Evolutionary conservation across 306 rosid species (phyloP).

Genomic region (Malus fusca): DNA sequence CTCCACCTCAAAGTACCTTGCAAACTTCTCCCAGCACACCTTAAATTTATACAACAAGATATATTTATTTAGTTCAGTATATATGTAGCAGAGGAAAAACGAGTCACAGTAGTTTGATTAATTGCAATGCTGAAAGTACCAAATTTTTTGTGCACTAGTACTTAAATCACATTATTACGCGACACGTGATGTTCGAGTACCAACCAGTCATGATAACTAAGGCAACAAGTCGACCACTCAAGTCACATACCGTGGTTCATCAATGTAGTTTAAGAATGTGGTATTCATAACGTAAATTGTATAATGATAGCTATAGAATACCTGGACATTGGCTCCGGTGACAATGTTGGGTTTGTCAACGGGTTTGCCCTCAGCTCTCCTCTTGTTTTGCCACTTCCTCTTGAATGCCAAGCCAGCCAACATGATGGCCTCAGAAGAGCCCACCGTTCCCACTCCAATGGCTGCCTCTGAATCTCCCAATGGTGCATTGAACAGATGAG

Average conservation of each 20-base stretch:
- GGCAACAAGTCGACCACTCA: not conserved
- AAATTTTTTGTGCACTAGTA: too few relatives aligned
- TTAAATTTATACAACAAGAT: not conserved
- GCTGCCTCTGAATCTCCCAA: slow-evolving; percentile 65
- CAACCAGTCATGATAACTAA: not conserved
- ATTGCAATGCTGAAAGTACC: not conserved
- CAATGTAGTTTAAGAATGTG: not conserved
- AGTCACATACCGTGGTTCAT: not conserved
- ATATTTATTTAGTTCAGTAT: too few relatives aligned
- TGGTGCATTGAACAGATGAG: slow-evolving; percentile 86
- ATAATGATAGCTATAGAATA: not conserved
- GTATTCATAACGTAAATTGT: not conserved
- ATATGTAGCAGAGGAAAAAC: too few relatives aligned
- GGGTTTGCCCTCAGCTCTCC: slow-evolving; percentile 53
- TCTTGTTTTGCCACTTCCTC: slow-evolving; percentile 79
- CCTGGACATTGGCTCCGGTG: slow-evolving; percentile 96
- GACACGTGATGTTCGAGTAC: not conserved
- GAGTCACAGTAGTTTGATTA: not conserved
- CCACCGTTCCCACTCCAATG: slow-evolving; percentile 88
- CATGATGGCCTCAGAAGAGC: slow-evolving; percentile 96
- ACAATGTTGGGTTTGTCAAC: slow-evolving; percentile 83
- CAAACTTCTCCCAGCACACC: slow-evolving; percentile 99
- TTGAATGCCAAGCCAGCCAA: slow-evolving; percentile 96
- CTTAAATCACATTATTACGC: not conserved
- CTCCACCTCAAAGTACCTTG: slow-evolving; percentile 93